Evolutionary conservation across 345 rosid species (phyloP), one percentile per base, ranked within the genome.

Genomic region (Rhizophora mangle): DNA sequence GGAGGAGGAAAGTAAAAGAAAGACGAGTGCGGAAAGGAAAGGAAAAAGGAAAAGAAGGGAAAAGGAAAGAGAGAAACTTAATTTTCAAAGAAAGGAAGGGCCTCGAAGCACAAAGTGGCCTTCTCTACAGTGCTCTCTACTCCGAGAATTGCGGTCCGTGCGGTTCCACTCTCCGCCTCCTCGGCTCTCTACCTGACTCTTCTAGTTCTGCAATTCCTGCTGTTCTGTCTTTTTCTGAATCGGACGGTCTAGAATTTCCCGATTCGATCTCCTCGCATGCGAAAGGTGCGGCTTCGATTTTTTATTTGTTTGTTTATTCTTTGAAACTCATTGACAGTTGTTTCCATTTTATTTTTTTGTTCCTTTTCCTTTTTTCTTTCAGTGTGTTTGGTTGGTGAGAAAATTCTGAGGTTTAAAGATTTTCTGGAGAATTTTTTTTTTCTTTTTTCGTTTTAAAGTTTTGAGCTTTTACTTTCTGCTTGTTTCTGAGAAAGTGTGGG

Each of bases 91-190:
- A 63, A 31, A 69, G 6, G 49, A 56, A 64, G 52, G 60, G 31
- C 58, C 63, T 47, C 22, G 68, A 63, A 43, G 3, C 16, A 30
- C 59, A 63, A 64, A 63, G 43, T 54, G 70, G 51, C 18, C 26
- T 55, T 53, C 65, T 47, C 62, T 60, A 4, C 76, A 11, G 29
- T 51, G 59, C 31, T 26, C 0, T 47, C 60, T 57, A 22, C 63
- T 27, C 77, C 80, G 67, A 8, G 47, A 71, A 75, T 70, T 54
- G 67, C 78, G 70, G 65, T 61, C 54, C 68, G 60, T 67, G 61
- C 74, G 81, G 67, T 75, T 68, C 30, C 24, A 26, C 8, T 24
- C 62, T 43, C 47, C n/a, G 30, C 18, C 29, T 1, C 37, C 37
- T 34, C 10, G 37, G 37, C 27, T 6, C 49, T 43, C 18, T 43